Evolutionary conservation across 345 rosid species (phyloP).

Genomic region (Conringia planisiliqua): DNA sequence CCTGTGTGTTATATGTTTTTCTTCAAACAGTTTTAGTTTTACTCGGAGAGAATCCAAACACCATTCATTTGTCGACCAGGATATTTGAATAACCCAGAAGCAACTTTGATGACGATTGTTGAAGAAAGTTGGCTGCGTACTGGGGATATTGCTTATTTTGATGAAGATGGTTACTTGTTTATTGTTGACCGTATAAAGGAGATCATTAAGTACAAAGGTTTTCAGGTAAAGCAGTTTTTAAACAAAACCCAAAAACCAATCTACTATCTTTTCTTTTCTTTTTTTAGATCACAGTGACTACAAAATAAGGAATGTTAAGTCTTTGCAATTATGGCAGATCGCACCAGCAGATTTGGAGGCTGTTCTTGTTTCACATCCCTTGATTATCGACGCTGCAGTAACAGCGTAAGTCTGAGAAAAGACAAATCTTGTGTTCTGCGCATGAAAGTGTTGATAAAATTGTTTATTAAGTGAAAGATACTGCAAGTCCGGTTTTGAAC

Average conservation of each 20-base stretch:
- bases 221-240: conserved; percentile 47
- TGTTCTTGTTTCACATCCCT: conserved; percentile 62
- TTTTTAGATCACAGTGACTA: background rate
- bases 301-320: background rate
- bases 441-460: background rate
- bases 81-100: conserved; percentile 62
- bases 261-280: background rate
- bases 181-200: conserved; percentile 77
- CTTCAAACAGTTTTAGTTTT: background rate
- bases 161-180: conserved; percentile 67
- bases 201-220: conserved; percentile 84
- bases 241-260: background rate
- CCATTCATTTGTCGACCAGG: conserved; percentile 33
- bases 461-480: background rate
- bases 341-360: conserved; percentile 92
- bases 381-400: conserved; percentile 71
- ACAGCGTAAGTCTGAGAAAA: conserved; percentile 46
- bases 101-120: conserved; percentile 53
- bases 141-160: conserved; percentile 76
- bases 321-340: conserved; percentile 44
- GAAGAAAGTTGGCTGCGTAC: conserved; percentile 82
- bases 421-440: background rate
- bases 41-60: background rate
- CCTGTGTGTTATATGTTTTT: background rate
- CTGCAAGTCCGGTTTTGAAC: background rate